A percentile compares a stretch with the other conserved stretches of the same genome.
phyloP scores from a whole-genome alignment of 768 basidiomycete genomes.

The Lenzites betulinus region DNA sequence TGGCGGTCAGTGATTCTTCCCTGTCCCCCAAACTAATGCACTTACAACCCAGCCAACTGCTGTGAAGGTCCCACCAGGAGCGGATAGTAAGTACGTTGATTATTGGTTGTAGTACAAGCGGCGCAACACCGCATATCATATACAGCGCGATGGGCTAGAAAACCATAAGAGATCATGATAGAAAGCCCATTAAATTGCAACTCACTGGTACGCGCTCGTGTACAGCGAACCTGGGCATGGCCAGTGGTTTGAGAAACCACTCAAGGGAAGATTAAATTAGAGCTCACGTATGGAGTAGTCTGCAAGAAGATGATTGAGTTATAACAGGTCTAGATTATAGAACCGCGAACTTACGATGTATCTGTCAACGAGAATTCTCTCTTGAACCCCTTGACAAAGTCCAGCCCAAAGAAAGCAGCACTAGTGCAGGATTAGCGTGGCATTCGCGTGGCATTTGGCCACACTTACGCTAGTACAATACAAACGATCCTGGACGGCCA shows the following conservation, averaged over 20 bases:
- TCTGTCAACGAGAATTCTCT: slow-evolving; percentile 80
- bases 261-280: neutral
- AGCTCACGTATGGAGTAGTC: slow-evolving; percentile 42
- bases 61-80: slow-evolving; percentile 91
- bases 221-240: slow-evolving; percentile 53
- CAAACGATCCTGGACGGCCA: slow-evolving; percentile 59
- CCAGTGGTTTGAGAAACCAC: neutral
- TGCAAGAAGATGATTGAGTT: slow-evolving; percentile 14
- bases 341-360: slow-evolving; percentile 56
- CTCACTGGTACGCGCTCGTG: slow-evolving; percentile 80
- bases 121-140: slow-evolving; percentile 57
- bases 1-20: too few species aligned
- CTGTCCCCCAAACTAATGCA: neutral
- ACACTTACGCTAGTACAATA: slow-evolving; percentile 61
- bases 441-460: neutral
- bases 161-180: neutral
- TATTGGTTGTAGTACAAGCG: slow-evolving; percentile 65
- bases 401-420: slow-evolving; percentile 60
- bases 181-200: slow-evolving; percentile 4
- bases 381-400: slow-evolving; percentile 70
- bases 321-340: neutral
- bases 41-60: slow-evolving; percentile 53
- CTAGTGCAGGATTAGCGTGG: slow-evolving; percentile 37
- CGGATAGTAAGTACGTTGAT: slow-evolving; percentile 73
- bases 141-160: slow-evolving; percentile 25